Evolutionary conservation across 306 rosid species (phyloP).

Genomic region (Vigna reflexopilosa): DNA sequence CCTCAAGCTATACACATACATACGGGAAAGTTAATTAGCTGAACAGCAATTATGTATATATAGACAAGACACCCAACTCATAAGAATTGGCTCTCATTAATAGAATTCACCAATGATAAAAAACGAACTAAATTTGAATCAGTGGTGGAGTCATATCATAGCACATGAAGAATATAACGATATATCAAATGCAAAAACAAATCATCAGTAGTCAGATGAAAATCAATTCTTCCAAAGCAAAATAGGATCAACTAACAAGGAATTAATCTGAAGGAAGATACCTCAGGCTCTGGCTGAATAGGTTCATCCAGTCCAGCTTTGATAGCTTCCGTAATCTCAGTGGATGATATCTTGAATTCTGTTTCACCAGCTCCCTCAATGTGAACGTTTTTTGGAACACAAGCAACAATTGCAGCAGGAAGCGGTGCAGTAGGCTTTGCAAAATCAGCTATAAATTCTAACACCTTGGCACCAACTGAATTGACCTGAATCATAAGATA

Average conservation of each 20-base stretch:
- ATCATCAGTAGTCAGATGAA: background rate
- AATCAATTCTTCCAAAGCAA: constrained; percentile 3
- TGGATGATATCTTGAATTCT: constrained; percentile 82
- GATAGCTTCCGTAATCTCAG: constrained; percentile 86
- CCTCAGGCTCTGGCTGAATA: constrained; percentile 99
- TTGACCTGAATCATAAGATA: constrained; percentile 69
- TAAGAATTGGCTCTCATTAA: constrained; percentile 38
- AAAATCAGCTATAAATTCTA: constrained; percentile 87
- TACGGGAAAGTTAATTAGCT: constrained; percentile 43
- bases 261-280: constrained; percentile 45
- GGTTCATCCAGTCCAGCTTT: constrained; percentile 81
- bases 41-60: constrained; percentile 21
- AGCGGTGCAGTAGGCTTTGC: constrained; percentile 91
- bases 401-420: constrained; percentile 98
- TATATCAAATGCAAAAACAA: constrained; percentile 14
- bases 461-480: constrained; percentile 84
- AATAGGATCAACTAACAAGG: constrained; percentile 23
- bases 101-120: constrained; percentile 35
- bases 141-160: constrained; percentile 34
- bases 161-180: constrained; percentile 31
- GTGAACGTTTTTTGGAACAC: constrained; percentile 91
- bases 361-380: constrained; percentile 89
- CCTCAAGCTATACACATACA: constrained; percentile 78
- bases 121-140: constrained; percentile 28
- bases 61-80: constrained; percentile 21